Base-by-base conservation (phyloP, 2,329 filamentous ascomycete species). In the Aspergillus spinulosporus region DNA sequence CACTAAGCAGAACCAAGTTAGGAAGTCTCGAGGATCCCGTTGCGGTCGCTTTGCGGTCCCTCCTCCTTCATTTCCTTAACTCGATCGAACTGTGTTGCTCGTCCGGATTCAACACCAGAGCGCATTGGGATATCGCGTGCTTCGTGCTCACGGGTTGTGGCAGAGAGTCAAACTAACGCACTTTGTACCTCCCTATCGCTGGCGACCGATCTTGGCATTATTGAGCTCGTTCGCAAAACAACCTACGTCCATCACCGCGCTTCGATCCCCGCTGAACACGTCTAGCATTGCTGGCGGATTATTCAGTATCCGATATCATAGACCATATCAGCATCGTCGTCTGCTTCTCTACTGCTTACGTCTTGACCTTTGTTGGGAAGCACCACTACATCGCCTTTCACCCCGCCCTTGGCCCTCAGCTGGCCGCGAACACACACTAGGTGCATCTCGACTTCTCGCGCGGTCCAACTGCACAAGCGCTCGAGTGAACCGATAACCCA, bases 1-100 rank as follows among this genome's bases (percentile, higher is more conserved):
- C 57, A 59, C 52, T 59, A 56, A 59, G 52, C 57, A 56, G 48
- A 37, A 9, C 50, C 40, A 26, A 47, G 28, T 34, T 15, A 46
- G 44, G 44, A 47, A 47, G 44, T 31, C 28, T 46, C 43, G 31
- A 28, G 26, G 21, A 21, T 21, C 21, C 21, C 21, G 21, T 12
- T 31, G 32, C 44, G 21, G 21, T 21, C 42, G 15, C 12, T 28
- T 48, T 58, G 51, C 48, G 32, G 50, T 31, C 45, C 47, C 21
- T 7, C 36, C 21, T 21, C 21, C 21, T 21, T 51, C 40, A 29
- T 43, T 40, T 49, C 26, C 31, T 11, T 31, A 11, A 9, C 31
- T 29, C 21, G 12, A 40, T 36, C 31, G 45, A 12, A 14, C 29
- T 36, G 46, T 49, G 46, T 34, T 15, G 15, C 37, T 15, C 21